Evolutionary conservation across 2,329 filamentous ascomycete genomes (phyloP).

Genomic region (Alternaria alternata): DNA sequence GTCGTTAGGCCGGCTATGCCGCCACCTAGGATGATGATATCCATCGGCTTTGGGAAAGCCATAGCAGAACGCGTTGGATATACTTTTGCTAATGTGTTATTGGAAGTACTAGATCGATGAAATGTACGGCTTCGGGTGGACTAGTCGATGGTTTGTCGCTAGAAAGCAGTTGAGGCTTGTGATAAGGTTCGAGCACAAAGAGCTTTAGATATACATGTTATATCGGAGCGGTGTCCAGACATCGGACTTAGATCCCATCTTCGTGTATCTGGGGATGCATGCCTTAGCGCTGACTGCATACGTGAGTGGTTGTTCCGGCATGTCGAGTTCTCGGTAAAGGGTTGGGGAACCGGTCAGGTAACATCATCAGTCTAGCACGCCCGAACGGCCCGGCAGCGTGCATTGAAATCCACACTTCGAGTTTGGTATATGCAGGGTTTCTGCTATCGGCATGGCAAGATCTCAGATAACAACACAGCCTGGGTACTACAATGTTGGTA

Average conservation of each 20-base stretch:
- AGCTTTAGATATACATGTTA: conserved; percentile 1
- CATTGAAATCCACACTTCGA: neutral
- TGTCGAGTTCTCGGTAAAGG: conserved; percentile 4
- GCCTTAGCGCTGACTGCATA: neutral
- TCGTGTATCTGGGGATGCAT: conserved; percentile 1
- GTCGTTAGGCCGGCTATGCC: conserved; percentile 48
- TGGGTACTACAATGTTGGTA: conserved; percentile 14
- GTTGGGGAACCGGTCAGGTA: conserved; percentile 15
- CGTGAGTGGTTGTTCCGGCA: conserved; percentile 6
- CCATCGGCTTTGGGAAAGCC: conserved; percentile 20
- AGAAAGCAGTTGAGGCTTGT: neutral
- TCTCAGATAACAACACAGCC: neutral
- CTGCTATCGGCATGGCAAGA: neutral
- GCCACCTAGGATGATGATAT: conserved; percentile 43
- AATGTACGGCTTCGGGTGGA: neutral
- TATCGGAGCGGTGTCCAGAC: neutral
- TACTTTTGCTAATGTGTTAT: neutral
- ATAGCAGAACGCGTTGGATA: neutral
- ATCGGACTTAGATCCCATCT: neutral
- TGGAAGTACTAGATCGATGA: neutral
- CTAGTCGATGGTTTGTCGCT: neutral
- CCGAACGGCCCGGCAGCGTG: conserved; percentile 3
- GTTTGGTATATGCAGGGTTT: neutral
- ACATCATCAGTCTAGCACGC: conserved; percentile 6
- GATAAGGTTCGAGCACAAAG: neutral